A percentile compares a stretch with the other conserved stretches of the same genome.
phyloP scores from a whole-genome alignment of 768 basidiomycete genomes.

The Boletus sp. region DNA sequence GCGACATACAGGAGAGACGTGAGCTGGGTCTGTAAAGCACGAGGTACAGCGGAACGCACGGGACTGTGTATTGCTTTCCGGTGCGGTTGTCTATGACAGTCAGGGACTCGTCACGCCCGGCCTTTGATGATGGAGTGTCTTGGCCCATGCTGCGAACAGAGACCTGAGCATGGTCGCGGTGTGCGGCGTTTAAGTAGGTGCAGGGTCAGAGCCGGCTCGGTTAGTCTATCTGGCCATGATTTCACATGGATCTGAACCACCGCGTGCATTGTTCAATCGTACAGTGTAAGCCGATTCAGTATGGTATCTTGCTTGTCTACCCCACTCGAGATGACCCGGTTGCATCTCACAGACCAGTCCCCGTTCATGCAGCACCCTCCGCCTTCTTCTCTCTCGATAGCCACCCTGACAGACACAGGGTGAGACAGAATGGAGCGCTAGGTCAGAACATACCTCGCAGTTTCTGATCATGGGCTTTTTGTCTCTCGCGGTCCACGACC shows the following conservation, averaged over 20 bases:
- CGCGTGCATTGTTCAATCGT: slow-evolving; percentile 3
- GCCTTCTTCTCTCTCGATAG: slow-evolving; percentile 31
- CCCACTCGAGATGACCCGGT: background rate
- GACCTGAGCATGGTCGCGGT: too few species aligned
- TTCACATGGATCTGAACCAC: slow-evolving; percentile 8
- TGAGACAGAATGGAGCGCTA: background rate
- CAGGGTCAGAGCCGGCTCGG: background rate
- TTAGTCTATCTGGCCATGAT: background rate
- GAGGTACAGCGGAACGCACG: slow-evolving; percentile 44
- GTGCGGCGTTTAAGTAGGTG: background rate
- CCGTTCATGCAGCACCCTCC: slow-evolving; percentile 8
- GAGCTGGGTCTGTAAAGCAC: background rate
- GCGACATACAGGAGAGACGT: background rate
- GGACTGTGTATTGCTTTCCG: slow-evolving; percentile 68
- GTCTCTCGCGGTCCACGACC: slow-evolving; percentile 62
- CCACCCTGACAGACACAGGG: slow-evolving; percentile 24
- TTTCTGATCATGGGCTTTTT: slow-evolving; percentile 63
- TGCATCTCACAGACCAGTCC: background rate
- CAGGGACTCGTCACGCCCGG: slow-evolving; percentile 35
- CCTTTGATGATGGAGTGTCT: slow-evolving; percentile 17
- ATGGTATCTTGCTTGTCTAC: slow-evolving; percentile 20
- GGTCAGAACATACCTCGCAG: slow-evolving; percentile 54
- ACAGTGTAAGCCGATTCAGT: background rate
- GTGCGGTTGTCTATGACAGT: slow-evolving; percentile 84
- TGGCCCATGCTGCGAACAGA: slow-evolving; percentile 23